Percentiles rank a stretch among this genome's conserved stretches.
phyloP scores from a whole-genome alignment of 352 stramenopile species.

The Blastocystis sp. region DNA sequence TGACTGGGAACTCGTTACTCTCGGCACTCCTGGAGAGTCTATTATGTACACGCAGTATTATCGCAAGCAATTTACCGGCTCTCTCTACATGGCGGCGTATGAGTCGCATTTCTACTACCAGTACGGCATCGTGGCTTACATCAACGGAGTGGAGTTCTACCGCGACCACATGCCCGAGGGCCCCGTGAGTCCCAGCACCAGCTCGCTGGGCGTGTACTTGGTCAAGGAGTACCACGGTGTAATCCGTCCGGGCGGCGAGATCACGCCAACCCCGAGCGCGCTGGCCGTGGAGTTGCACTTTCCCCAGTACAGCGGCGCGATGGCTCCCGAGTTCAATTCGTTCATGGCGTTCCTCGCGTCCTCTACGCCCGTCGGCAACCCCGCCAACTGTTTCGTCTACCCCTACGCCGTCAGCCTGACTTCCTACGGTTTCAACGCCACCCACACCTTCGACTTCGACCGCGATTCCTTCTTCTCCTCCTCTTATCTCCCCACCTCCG shows the following conservation, averaged over 20 bases:
- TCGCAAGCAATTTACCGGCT: background rate
- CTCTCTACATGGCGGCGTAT: background rate
- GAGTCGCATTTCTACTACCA: slow-evolving; percentile 29
- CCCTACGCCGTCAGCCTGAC: background rate
- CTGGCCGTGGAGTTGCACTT: slow-evolving; percentile 39
- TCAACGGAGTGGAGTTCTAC: slow-evolving; percentile 46
- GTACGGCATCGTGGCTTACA: slow-evolving; percentile 46
- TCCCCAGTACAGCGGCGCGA: no score
- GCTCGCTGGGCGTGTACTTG: background rate
- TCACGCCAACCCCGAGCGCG: background rate
- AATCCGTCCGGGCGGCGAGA: background rate
- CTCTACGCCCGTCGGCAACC: background rate
- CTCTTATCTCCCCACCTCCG: background rate
- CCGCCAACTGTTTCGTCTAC: background rate
- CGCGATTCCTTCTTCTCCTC: no score
- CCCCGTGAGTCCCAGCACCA: background rate
- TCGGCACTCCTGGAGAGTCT: no score
- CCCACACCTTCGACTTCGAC: background rate
- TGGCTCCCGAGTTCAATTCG: background rate
- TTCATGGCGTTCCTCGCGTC: background rate
- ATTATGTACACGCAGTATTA: background rate
- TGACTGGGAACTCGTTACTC: no score
- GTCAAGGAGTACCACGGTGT: background rate
- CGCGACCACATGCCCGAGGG: slow-evolving; percentile 50
- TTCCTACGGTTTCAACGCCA: no score